Base-by-base conservation (phyloP, 2,329 filamentous ascomycete species). In the Grosmannia huntii region DNA sequence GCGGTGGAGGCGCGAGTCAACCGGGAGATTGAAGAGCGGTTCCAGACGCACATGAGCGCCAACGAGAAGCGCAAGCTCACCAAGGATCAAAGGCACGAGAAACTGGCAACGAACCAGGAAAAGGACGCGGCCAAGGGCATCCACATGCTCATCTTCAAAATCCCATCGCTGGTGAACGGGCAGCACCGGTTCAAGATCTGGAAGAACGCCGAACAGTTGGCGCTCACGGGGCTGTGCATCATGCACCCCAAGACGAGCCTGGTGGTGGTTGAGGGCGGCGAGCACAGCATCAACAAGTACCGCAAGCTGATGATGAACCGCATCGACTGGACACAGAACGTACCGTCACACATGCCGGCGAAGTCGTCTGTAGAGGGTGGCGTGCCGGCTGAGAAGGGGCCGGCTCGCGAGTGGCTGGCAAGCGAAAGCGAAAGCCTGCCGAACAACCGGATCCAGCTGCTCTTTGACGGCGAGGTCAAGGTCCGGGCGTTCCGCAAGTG, bases 1-100 rank as follows among this genome's bases (percentile, higher is more conserved):
- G 94, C 94, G 4, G 94, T 99, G 52, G 94, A 99, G 73, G 90
- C 90, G 55, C 85, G 90, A 27, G 94, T 99, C 56, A 96, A 95
- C 70, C 81, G 86, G 57, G 90, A 99, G 71, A 96, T 99, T 63
- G 87, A 87, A 31, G 90, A 95, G 62, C 88, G 94, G 49, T 84
- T 86, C 59, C 79, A 87, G 60, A 81, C 86, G 64, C 95, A 99
- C 71, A 76, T 92, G 60, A 72, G 82, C 48, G 75, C 80, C 59
- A 99, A 99, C 70, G 86, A 91, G 64, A 86, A 88, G 46, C 84
- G 94, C 61, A 92, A 91, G 69, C 77, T 99, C 59, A 92, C 86
- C 31, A 92, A 95, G 66, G 92, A 97, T 64, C 79, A 96, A 71
- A 83, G 84, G 36, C 85, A 85, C 59, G 90, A 94, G 65, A 99